phyloP scores from a whole-genome alignment of 106 monocot species.

The Allium fistulosum region DNA sequence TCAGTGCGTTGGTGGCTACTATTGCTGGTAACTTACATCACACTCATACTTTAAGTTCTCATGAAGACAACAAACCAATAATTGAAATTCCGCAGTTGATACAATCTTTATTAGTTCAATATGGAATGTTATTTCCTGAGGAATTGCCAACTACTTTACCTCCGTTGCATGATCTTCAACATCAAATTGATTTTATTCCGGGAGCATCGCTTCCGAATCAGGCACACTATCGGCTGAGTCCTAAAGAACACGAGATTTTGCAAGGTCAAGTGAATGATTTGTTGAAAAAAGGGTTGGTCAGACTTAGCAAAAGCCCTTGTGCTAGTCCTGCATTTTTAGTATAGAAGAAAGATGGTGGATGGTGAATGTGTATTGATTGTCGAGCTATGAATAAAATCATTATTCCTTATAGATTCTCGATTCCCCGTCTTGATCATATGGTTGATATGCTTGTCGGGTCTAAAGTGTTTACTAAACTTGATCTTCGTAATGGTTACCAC shows the following conservation, averaged over 20 bases:
- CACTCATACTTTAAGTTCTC: neutral
- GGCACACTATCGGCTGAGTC: neutral
- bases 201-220: neutral
- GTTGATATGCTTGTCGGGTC: neutral
- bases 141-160: neutral
- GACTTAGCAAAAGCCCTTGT: neutral
- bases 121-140: neutral
- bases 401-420: neutral
- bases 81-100: neutral
- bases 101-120: neutral
- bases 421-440: neutral
- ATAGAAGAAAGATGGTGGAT: neutral
- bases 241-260: neutral
- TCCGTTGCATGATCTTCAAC: neutral
- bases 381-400: neutral
- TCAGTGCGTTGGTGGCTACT: neutral
- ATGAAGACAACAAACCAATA: neutral
- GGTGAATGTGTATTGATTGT: neutral
- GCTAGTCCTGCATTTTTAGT: neutral
- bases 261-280: conserved; percentile 5
- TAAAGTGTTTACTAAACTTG: neutral
- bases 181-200: neutral
- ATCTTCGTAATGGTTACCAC: neutral
- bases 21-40: neutral
- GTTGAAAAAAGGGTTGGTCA: neutral